Conservation (phyloP, 176 grass and related monocot genomes). For the Miscanthus lutarioriparius region DNA sequence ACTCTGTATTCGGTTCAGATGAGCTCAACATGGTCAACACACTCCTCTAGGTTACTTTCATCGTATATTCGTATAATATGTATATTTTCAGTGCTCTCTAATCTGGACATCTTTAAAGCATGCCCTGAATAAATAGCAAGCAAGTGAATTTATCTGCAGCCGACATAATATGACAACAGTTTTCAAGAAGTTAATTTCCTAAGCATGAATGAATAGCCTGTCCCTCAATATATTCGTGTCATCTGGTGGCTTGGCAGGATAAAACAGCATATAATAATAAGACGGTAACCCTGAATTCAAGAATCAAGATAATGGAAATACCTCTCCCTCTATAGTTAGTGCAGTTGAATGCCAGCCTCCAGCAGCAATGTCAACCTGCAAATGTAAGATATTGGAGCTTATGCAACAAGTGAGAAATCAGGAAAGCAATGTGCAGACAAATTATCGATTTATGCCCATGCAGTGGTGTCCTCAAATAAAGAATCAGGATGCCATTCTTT, state of each 20-base stretch:
- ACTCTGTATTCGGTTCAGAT: neutral
- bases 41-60: slow-evolving; percentile 10
- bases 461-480: neutral
- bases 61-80: neutral
- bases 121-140: slow-evolving; percentile 17
- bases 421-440: slow-evolving; percentile 25
- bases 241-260: slow-evolving; percentile 2
- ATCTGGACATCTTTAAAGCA: slow-evolving; percentile 3
- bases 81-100: neutral
- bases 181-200: neutral
- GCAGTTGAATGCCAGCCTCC: slow-evolving; percentile 99
- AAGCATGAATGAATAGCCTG: neutral
- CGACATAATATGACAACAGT: neutral
- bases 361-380: slow-evolving; percentile 93
- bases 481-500: neutral
- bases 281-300: neutral
- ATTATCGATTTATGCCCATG: slow-evolving; percentile 8
- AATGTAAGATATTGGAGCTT: slow-evolving; percentile 28
- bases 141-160: slow-evolving; percentile 17
- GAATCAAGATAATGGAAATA: slow-evolving; percentile 36
- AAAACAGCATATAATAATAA: slow-evolving; percentile 29
- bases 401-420: slow-evolving; percentile 30
- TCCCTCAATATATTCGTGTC: neutral
- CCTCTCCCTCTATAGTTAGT: slow-evolving; percentile 82
- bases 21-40: neutral